Conservation (phyloP, 2,329 filamentous ascomycete genomes). For the Diaporthe helianthi region DNA sequence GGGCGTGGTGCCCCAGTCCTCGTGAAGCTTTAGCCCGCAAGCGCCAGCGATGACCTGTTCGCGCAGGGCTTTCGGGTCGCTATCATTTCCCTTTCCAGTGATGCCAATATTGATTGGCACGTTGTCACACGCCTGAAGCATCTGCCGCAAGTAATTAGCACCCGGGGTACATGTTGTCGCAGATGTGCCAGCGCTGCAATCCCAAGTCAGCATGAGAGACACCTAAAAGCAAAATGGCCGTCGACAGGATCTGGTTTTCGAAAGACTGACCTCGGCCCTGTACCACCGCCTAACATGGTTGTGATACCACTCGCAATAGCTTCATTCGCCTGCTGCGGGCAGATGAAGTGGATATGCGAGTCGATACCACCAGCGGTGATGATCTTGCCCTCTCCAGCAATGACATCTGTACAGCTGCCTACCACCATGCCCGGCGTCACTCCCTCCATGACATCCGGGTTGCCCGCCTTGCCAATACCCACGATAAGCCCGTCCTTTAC, state of each 20-base stretch:
- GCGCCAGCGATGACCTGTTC: slow-evolving; percentile 86
- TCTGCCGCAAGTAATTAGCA: slow-evolving; percentile 80
- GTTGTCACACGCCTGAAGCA: slow-evolving; percentile 85
- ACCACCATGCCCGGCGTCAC: slow-evolving; percentile 81
- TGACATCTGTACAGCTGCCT: slow-evolving; percentile 88
- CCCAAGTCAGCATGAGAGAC: neutral
- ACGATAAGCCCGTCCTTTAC: slow-evolving; percentile 87
- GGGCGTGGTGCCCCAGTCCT: slow-evolving; percentile 94
- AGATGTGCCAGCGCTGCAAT: slow-evolving; percentile 77
- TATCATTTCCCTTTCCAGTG: slow-evolving; percentile 93
- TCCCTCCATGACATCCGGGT: slow-evolving; percentile 95
- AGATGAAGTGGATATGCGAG: slow-evolving; percentile 93
- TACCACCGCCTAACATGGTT: slow-evolving; percentile 88
- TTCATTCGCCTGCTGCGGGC: slow-evolving; percentile 88
- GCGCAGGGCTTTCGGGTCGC: slow-evolving; percentile 70
- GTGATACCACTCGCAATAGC: slow-evolving; percentile 86
- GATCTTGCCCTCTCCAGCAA: slow-evolving; percentile 90
- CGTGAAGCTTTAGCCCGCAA: slow-evolving; percentile 91
- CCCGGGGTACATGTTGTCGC: slow-evolving; percentile 95
- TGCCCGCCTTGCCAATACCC: slow-evolving; percentile 92
- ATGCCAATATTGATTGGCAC: slow-evolving; percentile 89
- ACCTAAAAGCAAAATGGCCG: neutral
- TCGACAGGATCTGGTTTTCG: neutral
- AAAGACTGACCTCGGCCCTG: slow-evolving; percentile 76
- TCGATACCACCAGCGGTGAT: slow-evolving; percentile 91